Base-by-base conservation (phyloP, 495 filamentous ascomycete species). In the Chaetomidium leptoderma region DNA sequence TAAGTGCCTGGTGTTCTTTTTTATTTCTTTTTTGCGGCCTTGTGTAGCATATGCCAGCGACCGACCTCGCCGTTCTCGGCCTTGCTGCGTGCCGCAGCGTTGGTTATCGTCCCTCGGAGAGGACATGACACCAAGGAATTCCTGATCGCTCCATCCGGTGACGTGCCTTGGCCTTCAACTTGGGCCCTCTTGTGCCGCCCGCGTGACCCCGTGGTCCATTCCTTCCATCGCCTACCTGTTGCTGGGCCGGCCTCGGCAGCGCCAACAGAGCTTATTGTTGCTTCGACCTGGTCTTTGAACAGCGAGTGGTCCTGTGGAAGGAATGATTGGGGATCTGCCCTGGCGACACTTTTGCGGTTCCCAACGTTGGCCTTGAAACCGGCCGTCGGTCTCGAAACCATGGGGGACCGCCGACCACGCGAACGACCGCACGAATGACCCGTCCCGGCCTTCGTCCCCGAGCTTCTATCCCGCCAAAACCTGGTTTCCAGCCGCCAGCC, bases 141-240 rank as follows among this genome's bases (percentile, higher is more conserved):
- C 42, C 36, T 40, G 52, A 62, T 61, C 46, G 56, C 57, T 59
- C 24, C 35, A 55, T 60, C 65, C 44, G 55, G 62, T 66, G 64
- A 64, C 59, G 58, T 40, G 40, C 26, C 53, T 53, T 63, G 54
- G 60, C 47, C 51, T 44, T 47, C n/a, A 26, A 19, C 53, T 19
- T 40, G 26, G 39, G 24, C 46, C 46, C 39, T 53, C n/a, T 13
- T 46, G 45, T 55, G 27, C 26, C 42, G 13, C 26, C 26, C 54
- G 59, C 58, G 53, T 57, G 58, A 60, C 40, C 40, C 40, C 23
- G 21, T 37, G 35, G 43, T 52, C 36, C 47, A 54, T 54, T 54
- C 56, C 55, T 51, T 33, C 43, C 32, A 29, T 62, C 45, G 35
- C 29, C 36, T 51, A 21, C 44, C 44, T 29, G 44, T 35, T 58